Evolutionary conservation across 1,284 basidiomycete species (phyloP).

Genomic region (Moesziomyces parantarcticus): DNA sequence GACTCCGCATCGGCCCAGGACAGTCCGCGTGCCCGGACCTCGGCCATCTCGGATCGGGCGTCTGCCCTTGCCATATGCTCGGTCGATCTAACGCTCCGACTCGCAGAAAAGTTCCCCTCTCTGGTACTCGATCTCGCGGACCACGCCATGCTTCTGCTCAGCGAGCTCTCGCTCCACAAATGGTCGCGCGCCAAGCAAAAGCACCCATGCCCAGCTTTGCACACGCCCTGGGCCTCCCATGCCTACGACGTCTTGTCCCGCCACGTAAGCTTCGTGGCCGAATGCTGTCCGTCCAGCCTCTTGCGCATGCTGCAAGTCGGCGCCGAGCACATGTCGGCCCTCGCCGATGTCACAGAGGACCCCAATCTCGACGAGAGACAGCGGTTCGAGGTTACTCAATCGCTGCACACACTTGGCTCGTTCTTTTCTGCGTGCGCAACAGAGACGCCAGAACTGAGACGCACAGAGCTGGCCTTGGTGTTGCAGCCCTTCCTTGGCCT

Average conservation of each 20-base stretch:
- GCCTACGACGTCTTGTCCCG: constrained; percentile 13
- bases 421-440: constrained; percentile 17
- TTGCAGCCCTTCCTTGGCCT: constrained; percentile 26
- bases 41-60: constrained; percentile 13
- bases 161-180: constrained; percentile 28
- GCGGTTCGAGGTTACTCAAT: background rate
- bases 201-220: constrained; percentile 2
- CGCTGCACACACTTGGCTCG: constrained; percentile 6
- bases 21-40: background rate
- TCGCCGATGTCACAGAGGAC: constrained; percentile 17
- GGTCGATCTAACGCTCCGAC: constrained; percentile 24
- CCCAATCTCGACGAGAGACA: background rate
- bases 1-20: background rate
- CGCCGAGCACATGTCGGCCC: constrained; percentile 23
- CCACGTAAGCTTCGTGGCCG: constrained; percentile 15
- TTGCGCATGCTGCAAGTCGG: constrained; percentile 17
- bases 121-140: constrained; percentile 32
- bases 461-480: constrained; percentile 5
- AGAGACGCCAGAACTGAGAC: background rate
- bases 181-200: constrained; percentile 41
- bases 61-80: constrained; percentile 24
- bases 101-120: constrained; percentile 19
- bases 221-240: constrained; percentile 17
- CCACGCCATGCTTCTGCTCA: constrained; percentile 20
- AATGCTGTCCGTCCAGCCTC: constrained; percentile 13